Base-by-base conservation (phyloP, 192 early-diverging fungal species). In the Entomortierella chlamydospora region DNA sequence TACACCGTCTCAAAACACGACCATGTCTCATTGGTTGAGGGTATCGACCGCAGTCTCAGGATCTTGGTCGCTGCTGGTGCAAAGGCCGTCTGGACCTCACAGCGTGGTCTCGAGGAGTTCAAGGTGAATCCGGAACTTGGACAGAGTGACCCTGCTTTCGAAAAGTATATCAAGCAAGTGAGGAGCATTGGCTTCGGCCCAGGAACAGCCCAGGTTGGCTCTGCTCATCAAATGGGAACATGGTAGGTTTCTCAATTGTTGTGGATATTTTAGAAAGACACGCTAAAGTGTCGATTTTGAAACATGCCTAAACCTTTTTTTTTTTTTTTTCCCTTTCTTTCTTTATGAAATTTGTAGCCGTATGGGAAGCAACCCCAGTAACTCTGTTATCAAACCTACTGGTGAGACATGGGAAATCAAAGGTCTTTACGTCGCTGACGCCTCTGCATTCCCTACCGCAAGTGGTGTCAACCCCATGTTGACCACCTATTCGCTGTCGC, bases 341-440 rank as follows among this genome's bases (percentile, higher is more conserved):
- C n/a, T n/a, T n/a, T n/a, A n/a, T n/a, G n/a, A 34, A 22, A 31
- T 37, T 52, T 20, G 61, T 83, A 84, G 88, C 69, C 84, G 93
- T 9, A 92, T 95, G 91, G 89, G 86, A 25, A 72, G 74, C 18
- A 81, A 81, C 33, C 83, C 90, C n/a, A 57, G 62, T 33, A 61
- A 64, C 1, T 89, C 89, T 9, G 94, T 74, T 33, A 84, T 91
- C 20, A 86, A 93, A 43, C 91, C 92, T 2, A 82, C 83, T 0
- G 94, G 94, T 15, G 86, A 92, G 66, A 87, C 89, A 2, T 95
- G 90, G 90, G 94, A 93, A 58, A 81, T 91, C 56, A 83, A 91
- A 70, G 83, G 86, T 33, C 83, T 94, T 30, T 95, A 90, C 72
- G 90, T 95, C 1, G 87, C 88, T 17, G 92, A 95, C 72, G 88